These are phyloP conservation scores for Umbellularia californica DNA, from an alignment of 164 flowering plant species.

Conservation along the genomic window DNA sequence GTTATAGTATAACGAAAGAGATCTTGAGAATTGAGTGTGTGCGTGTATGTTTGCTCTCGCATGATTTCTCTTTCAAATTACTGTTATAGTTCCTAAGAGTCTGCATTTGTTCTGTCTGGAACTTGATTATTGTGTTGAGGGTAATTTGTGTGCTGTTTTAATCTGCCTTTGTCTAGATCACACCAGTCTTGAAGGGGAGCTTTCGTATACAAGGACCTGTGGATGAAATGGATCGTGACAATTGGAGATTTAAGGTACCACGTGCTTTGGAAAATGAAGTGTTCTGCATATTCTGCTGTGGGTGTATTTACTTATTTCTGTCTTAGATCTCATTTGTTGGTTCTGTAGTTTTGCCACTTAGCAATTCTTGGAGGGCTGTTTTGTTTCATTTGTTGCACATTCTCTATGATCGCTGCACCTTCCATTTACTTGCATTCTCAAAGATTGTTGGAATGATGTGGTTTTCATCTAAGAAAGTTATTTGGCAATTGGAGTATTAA, in stretches of 20 bases:
- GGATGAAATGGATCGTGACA: conserved; percentile 27
- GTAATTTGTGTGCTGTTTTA: conserved; percentile 2
- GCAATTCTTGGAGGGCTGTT: not conserved
- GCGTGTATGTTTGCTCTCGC: not conserved
- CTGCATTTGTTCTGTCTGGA: not conserved
- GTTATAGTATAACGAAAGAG: too few species aligned
- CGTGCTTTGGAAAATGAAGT: not conserved
- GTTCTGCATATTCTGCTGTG: too few species aligned
- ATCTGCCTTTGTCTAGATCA: conserved; percentile 33
- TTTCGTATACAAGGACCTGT: conserved; percentile 40
- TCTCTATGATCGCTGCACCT: too few species aligned
- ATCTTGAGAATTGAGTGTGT: not conserved
- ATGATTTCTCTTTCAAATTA: not conserved
- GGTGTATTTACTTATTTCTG: not conserved
- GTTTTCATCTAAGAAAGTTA: too few species aligned
- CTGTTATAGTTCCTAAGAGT: not conserved
- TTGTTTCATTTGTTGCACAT: too few species aligned
- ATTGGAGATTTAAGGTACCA: conserved; percentile 45
- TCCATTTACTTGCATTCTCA: too few species aligned
- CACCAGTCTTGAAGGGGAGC: conserved; percentile 47
- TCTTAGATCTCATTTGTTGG: not conserved
- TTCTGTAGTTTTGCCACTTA: not conserved
- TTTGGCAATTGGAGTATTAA: too few species aligned
- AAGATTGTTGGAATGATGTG: too few species aligned
- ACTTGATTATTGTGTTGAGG: not conserved